Evolutionary conservation across 2,329 filamentous ascomycete species (phyloP).

Genomic region (Cordyceps farinosa): DNA sequence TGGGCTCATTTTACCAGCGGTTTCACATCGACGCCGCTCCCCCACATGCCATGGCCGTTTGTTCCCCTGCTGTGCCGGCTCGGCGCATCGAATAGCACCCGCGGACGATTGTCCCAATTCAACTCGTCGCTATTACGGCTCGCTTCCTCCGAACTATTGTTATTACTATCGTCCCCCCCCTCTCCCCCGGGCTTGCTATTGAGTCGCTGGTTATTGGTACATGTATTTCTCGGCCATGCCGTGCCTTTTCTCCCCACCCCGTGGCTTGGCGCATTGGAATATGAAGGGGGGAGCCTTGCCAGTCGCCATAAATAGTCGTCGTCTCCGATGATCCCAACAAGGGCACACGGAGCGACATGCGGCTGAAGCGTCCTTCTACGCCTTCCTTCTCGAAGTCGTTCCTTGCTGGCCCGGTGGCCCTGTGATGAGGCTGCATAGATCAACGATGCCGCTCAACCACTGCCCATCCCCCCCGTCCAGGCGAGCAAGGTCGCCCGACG

Average conservation of each 20-base stretch:
- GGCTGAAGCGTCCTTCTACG: constrained; percentile 8
- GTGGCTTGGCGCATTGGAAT: not conserved
- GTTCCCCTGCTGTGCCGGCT: not conserved
- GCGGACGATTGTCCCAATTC: not conserved
- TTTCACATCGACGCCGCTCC: constrained; percentile 57
- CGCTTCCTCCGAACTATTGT: not conserved
- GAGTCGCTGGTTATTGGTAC: not conserved
- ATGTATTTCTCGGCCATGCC: not conserved
- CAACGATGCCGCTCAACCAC: not conserved
- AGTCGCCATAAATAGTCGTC: not conserved
- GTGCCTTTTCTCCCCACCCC: not conserved
- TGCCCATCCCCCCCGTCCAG: not conserved
- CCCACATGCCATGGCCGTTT: constrained; percentile 8
- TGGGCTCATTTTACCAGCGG: constrained; percentile 51
- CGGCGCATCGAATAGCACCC: not conserved
- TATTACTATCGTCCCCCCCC: not conserved
- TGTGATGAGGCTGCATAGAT: not conserved
- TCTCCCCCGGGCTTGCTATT: not conserved
- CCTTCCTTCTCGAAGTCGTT: constrained; percentile 13
- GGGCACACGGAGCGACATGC: not conserved
- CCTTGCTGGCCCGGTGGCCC: not conserved
- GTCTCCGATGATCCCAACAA: not conserved
- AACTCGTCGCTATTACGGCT: not conserved
- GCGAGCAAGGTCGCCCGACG: not conserved
- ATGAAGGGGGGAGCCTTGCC: not conserved